Conservation (phyloP, 176 grass and related monocot species). For the Canna indica region DNA sequence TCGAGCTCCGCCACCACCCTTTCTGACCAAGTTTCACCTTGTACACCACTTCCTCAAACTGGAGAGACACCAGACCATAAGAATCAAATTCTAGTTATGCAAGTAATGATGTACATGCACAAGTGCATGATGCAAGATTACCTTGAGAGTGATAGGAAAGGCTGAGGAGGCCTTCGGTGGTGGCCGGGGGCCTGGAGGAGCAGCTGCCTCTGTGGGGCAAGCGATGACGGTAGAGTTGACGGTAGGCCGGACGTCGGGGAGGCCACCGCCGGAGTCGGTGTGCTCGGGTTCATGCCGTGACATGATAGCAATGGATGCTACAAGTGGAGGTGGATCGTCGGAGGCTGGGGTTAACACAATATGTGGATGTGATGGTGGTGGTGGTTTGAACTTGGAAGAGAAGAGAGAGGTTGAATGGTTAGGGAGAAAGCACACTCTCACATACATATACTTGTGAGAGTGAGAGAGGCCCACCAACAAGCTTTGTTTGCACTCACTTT, state of each 20-base stretch:
- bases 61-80: background rate
- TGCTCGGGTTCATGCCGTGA: background rate
- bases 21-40: constrained; percentile 48
- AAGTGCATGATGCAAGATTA: background rate
- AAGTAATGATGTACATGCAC: background rate
- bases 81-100: too few species aligned
- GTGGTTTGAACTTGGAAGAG: background rate
- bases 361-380: background rate
- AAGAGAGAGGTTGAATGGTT: background rate
- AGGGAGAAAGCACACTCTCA: background rate
- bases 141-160: constrained; percentile 74
- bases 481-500: constrained; percentile 16
- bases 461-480: constrained; percentile 16
- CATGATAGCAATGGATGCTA: background rate
- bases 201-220: constrained; percentile 23
- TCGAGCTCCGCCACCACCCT: background rate
- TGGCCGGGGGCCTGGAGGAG: background rate
- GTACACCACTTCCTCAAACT: constrained; percentile 90
- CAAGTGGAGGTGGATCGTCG: background rate
- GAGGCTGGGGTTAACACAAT: background rate
- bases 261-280: constrained; percentile 4
- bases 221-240: background rate
- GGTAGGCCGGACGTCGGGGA: background rate
- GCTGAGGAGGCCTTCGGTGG: constrained; percentile 19
- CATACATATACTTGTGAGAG: background rate